Percentiles rank a stretch among this genome's conserved stretches.
These are phyloP conservation scores for Xanthoconium separans DNA, from an alignment of 1,284 basidiomycete species.

Conservation along the genomic window DNA sequence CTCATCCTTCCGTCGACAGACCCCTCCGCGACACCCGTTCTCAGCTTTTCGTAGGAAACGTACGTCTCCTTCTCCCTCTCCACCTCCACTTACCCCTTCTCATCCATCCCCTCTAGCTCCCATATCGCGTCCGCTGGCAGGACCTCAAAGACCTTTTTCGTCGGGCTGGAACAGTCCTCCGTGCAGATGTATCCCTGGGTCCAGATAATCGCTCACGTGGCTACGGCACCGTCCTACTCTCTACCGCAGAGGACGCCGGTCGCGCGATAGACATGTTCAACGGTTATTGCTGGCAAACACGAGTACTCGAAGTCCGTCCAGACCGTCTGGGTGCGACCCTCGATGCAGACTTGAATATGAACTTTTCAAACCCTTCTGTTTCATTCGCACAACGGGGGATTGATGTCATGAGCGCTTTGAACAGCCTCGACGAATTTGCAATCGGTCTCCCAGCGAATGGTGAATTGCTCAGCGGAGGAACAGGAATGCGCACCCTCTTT, in stretches of 20 bases:
- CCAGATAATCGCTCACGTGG: slow-evolving; percentile 92
- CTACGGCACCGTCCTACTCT: slow-evolving; percentile 91
- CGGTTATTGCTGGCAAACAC: slow-evolving; percentile 89
- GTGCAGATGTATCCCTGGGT: slow-evolving; percentile 91
- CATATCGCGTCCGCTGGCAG: slow-evolving; percentile 97
- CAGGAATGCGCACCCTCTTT: slow-evolving; percentile 62
- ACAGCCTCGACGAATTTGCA: slow-evolving; percentile 21
- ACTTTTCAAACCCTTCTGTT: slow-evolving; percentile 13
- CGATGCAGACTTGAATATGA: slow-evolving; percentile 23
- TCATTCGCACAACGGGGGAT: slow-evolving; percentile 22
- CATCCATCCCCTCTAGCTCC: slow-evolving; percentile 55
- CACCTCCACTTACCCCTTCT: background rate
- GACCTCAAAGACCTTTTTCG: slow-evolving; percentile 98
- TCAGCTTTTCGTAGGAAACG: slow-evolving; percentile 91
- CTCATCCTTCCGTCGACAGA: slow-evolving; percentile 46
- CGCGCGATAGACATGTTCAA: slow-evolving; percentile 89
- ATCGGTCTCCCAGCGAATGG: slow-evolving; percentile 13
- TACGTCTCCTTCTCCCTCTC: slow-evolving; percentile 39
- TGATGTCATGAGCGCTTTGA: slow-evolving; percentile 9
- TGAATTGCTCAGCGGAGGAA: slow-evolving; percentile 31
- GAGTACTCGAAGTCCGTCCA: slow-evolving; percentile 85
- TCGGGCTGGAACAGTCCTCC: slow-evolving; percentile 90
- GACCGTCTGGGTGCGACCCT: slow-evolving; percentile 60
- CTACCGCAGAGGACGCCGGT: slow-evolving; percentile 88
- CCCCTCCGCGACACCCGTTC: slow-evolving; percentile 77